Evolutionary conservation across 805 yeast genomes (phyloP).

Genomic region (Barnettozyma populi): DNA sequence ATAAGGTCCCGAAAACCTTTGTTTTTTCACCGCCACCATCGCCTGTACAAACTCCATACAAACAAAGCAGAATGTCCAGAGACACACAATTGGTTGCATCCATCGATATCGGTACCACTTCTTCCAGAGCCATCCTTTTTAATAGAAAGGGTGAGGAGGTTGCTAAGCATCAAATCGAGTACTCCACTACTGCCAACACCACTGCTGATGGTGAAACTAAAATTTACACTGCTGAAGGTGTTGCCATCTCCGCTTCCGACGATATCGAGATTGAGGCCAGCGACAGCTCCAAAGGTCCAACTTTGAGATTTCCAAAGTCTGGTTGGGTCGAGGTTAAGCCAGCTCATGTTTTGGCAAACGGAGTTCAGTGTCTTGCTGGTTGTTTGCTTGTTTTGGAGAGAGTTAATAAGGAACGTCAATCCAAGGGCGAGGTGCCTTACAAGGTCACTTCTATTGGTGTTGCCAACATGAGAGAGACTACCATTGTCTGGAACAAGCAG

Average conservation of each 20-base stretch:
- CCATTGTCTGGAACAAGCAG: conserved; percentile 76
- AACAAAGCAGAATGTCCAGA: conserved; percentile 22
- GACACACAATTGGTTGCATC: conserved; percentile 45
- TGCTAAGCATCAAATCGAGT: conserved; percentile 87
- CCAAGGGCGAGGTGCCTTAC: conserved; percentile 45
- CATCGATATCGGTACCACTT: conserved; percentile 88
- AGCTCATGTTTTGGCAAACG: conserved; percentile 70
- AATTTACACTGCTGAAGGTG: conserved; percentile 70
- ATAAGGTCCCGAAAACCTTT: neutral
- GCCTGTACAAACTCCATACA: neutral
- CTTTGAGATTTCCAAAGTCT: conserved; percentile 71
- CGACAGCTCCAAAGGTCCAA: conserved; percentile 46
- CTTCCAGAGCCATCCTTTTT: conserved; percentile 84
- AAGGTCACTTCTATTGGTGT: conserved; percentile 74
- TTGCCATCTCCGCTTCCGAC: conserved; percentile 52
- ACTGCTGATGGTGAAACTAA: conserved; percentile 44
- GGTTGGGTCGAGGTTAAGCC: conserved; percentile 97
- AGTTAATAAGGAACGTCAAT: conserved; percentile 44
- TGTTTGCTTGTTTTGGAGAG: conserved; percentile 53
- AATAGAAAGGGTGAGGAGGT: conserved; percentile 67
- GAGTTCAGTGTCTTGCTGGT: conserved; percentile 70
- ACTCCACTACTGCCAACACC: conserved; percentile 62
- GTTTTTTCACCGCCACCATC: neutral
- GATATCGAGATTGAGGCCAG: conserved; percentile 59
- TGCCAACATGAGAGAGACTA: conserved; percentile 95